phyloP scores from a whole-genome alignment of 2,329 filamentous ascomycete genomes.

The Talaromyces sp. region DNA sequence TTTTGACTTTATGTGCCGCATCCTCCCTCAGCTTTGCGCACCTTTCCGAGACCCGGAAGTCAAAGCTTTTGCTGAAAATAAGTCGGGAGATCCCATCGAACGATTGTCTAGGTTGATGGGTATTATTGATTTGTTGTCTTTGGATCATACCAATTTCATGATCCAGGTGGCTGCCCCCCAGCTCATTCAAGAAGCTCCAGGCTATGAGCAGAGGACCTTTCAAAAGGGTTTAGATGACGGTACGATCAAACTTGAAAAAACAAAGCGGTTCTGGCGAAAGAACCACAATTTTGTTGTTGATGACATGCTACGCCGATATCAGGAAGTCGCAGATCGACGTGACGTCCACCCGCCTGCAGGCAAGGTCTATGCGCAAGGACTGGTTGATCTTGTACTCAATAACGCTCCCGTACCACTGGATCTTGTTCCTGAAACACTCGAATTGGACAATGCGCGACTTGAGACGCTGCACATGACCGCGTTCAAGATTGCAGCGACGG shows the following conservation, averaged over 20 bases:
- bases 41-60: conserved; percentile 62
- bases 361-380: conserved; percentile 57
- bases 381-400: conserved; percentile 57
- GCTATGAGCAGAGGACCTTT: conserved; percentile 61
- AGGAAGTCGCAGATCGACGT: conserved; percentile 32
- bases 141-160: conserved; percentile 66
- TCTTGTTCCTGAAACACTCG: conserved; percentile 59
- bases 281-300: conserved; percentile 42
- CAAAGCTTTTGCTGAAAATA: conserved; percentile 53
- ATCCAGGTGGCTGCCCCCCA: conserved; percentile 59
- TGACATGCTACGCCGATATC: conserved; percentile 50
- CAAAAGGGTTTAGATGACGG: conserved; percentile 53
- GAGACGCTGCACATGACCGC: conserved; percentile 52
- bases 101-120: conserved; percentile 62
- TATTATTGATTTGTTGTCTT: conserved; percentile 59
- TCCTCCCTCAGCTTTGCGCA: conserved; percentile 63
- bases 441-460: conserved; percentile 55
- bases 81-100: conserved; percentile 56
- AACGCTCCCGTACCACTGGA: conserved; percentile 52
- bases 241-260: conserved; percentile 51
- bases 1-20: conserved; percentile 61
- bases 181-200: conserved; percentile 59
- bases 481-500: conserved; percentile 58
- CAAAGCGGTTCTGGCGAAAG: conserved; percentile 54
- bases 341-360: conserved; percentile 34